These are phyloP conservation scores for Crassisporium funariophilum DNA, from an alignment of 768 basidiomycete genomes.

Conservation along the genomic window DNA sequence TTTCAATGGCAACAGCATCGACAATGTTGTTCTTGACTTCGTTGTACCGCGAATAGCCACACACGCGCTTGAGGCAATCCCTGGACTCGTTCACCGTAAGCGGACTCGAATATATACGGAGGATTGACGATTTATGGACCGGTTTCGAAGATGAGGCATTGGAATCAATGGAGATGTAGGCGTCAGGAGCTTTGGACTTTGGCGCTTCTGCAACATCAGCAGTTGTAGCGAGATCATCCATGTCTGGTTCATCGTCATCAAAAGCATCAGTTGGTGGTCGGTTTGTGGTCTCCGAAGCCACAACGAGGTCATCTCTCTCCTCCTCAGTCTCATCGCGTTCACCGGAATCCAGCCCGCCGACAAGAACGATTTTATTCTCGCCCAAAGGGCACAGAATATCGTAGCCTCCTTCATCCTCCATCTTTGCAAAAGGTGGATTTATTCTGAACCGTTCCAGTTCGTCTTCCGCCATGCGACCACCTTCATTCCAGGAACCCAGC, in stretches of 20 bases:
- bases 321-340: neutral
- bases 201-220: neutral
- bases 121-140: neutral
- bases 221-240: neutral
- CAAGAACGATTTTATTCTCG: neutral
- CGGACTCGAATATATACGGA: neutral
- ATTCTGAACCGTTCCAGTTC: neutral
- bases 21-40: neutral
- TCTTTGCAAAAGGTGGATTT: neutral
- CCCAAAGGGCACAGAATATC: neutral
- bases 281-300: neutral
- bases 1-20: neutral
- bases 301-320: neutral
- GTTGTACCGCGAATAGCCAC: neutral
- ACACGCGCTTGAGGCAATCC: neutral
- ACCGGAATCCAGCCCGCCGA: neutral
- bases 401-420: neutral
- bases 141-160: neutral
- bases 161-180: neutral
- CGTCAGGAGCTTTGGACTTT: neutral
- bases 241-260: neutral
- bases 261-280: neutral
- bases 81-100: neutral
- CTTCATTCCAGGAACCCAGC: neutral
- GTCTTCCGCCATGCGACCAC: neutral